Percentiles rank a stretch among this genome's conserved stretches.
Conservation (phyloP, 2,329 filamentous ascomycete species). For the Berkeleyomyces basicola region DNA sequence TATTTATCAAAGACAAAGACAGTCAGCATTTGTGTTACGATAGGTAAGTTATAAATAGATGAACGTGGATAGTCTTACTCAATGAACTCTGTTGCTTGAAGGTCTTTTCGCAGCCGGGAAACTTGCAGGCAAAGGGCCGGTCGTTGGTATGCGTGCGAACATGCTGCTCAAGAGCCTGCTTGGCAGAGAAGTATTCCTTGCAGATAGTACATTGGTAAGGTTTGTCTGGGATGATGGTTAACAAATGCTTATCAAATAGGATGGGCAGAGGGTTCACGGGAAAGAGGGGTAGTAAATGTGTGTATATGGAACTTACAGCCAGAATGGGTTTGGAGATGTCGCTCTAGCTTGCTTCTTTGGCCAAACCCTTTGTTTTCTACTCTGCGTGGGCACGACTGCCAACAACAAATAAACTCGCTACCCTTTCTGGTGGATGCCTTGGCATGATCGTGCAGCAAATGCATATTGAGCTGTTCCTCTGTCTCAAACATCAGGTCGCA, state of each 20-base stretch:
- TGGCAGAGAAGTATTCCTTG: conserved; percentile 42
- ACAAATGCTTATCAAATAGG: conserved; percentile 13
- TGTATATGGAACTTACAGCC: conserved; percentile 31
- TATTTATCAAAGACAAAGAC: conserved; percentile 18
- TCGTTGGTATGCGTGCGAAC: conserved; percentile 49
- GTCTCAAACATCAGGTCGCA: conserved; percentile 25
- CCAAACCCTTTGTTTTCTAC: conserved; percentile 30
- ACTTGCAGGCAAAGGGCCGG: conserved; percentile 42
- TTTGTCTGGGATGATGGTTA: conserved; percentile 31
- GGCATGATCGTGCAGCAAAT: conserved; percentile 36
- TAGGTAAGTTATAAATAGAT: background rate
- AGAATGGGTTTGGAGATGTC: conserved; percentile 49
- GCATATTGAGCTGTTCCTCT: conserved; percentile 36
- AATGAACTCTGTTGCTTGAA: conserved; percentile 53
- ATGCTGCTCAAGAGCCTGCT: conserved; percentile 52
- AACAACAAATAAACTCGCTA: conserved; percentile 36
- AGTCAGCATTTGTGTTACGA: background rate
- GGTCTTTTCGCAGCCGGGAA: conserved; percentile 33
- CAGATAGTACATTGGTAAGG: conserved; percentile 41
- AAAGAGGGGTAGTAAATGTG: background rate
- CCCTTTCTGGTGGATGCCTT: conserved; percentile 27
- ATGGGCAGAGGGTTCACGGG: conserved; percentile 11
- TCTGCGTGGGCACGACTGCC: conserved; percentile 36
- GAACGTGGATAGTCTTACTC: conserved; percentile 28
- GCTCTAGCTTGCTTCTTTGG: conserved; percentile 45